Base-by-base conservation (phyloP, 306 rosid genomes). In the Abrus pulchellus region DNA sequence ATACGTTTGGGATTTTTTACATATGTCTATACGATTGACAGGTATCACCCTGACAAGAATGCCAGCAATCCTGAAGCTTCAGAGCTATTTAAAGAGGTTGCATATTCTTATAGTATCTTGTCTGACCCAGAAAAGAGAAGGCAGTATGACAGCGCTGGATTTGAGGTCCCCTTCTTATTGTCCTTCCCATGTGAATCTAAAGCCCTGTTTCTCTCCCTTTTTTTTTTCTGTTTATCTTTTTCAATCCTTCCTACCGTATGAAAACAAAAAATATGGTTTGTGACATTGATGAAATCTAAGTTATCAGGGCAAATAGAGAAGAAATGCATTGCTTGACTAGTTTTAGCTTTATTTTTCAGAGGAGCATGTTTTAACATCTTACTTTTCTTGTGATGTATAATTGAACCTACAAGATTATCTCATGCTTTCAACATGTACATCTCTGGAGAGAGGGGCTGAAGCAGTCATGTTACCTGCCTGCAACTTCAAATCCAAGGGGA, bases 11-110 rank as follows among this genome's bases (percentile, higher is more conserved):
- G 54, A 64, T 72, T 36, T 73, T 72, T 82, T 50, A 45, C 6
- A 38, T 68, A 33, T 80, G 52, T 75, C 28, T 55, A 40, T 74
- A n/a, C 30, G 9, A 69, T 79, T 77, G 71, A 44, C 78, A 96
- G 99, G 88, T 96, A 93, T 72, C 99, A 96, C 79, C 99, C 99
- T 53, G 99, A 96, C 89, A 96, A 96, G 90, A 96, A 96, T 82
- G 94, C 86, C 7, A 88, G 72, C 88, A 92, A 90, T 76, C 99
- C 99, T 41, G 98, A 93, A 82, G 99, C 98, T 82, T 90, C 99
- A 0, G 99, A 96, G 47, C 86, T 88, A 80, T 96, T 96, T 87
- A 92, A 96, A 89, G 99, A 93, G 90, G 98, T 93, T 82, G 96
- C 98, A 67, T 93, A 84, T 86, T 93, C 99, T 52, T 96, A 93